phyloP scores from a whole-genome alignment of 768 basidiomycete species.

The Phanerodontia chrysosporium region DNA sequence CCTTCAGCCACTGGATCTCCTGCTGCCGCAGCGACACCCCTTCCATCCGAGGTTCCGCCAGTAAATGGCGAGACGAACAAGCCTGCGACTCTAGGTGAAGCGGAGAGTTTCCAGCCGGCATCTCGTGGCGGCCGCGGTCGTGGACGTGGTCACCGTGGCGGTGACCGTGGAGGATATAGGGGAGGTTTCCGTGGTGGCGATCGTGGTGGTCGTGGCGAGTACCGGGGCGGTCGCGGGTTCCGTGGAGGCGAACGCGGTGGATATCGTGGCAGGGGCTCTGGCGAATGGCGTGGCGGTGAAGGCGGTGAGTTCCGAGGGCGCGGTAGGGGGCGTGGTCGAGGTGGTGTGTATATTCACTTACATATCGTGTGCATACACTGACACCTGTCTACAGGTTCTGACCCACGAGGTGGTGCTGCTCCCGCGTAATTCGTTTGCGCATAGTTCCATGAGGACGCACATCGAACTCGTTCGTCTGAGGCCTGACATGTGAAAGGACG shows the following conservation, averaged over 20 bases:
- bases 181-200: slow-evolving; percentile 22
- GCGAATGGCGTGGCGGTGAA: slow-evolving; percentile 26
- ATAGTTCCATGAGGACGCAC: too few relatives aligned
- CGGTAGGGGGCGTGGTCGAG: slow-evolving; percentile 28
- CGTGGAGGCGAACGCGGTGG: slow-evolving; percentile 14
- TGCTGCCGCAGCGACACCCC: slow-evolving; percentile 29
- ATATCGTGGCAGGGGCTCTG: slow-evolving; percentile 17
- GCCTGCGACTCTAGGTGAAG: slow-evolving; percentile 45
- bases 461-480: too few relatives aligned
- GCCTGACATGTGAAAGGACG: too few relatives aligned
- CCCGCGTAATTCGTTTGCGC: too few relatives aligned
- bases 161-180: slow-evolving; percentile 23
- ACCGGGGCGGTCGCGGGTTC: slow-evolving; percentile 17
- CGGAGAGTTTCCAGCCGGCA: slow-evolving; percentile 53
- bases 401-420: slow-evolving; percentile 16
- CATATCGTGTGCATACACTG: background rate
- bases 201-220: slow-evolving; percentile 18
- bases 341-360: slow-evolving; percentile 12
- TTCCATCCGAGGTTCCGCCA: slow-evolving; percentile 22
- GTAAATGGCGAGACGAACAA: slow-evolving; percentile 29
- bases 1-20: slow-evolving; percentile 72
- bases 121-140: slow-evolving; percentile 21
- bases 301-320: slow-evolving; percentile 24
- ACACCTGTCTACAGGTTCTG: slow-evolving; percentile 11
- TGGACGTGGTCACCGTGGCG: slow-evolving; percentile 30